phyloP scores from a whole-genome alignment of 495 filamentous ascomycete genomes.

The Hamigera avellanea region DNA sequence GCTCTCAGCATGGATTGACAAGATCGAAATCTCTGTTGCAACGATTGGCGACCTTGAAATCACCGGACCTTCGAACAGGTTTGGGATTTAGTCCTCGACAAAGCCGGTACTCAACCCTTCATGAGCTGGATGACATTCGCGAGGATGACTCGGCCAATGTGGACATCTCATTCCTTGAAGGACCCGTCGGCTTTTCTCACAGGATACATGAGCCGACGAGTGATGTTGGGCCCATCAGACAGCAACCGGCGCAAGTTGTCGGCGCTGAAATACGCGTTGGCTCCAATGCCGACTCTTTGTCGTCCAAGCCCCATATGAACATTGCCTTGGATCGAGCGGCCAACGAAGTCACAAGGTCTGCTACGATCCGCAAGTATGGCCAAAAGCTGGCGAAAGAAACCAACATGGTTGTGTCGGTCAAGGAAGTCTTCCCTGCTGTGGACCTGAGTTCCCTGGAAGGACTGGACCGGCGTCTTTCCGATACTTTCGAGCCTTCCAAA shows the following conservation, averaged over 20 bases:
- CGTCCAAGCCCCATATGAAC: neutral
- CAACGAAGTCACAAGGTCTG: neutral
- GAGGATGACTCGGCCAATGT: constrained; percentile 6
- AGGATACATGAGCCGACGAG: too few relatives aligned
- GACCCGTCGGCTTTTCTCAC: constrained; percentile 1
- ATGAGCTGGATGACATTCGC: constrained; percentile 5
- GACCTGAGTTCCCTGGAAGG: constrained; percentile 11
- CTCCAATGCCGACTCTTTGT: neutral
- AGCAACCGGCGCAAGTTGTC: too few relatives aligned
- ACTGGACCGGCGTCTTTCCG: constrained; percentile 1
- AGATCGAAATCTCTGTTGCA: constrained; percentile 4
- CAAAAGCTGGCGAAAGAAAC: constrained; percentile 6
- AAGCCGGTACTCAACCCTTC: constrained; percentile 1
- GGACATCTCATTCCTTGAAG: constrained; percentile 11
- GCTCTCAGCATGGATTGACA: neutral
- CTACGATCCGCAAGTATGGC: constrained; percentile 4
- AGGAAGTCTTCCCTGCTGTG: constrained; percentile 6
- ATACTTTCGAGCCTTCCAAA: neutral
- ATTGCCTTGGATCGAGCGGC: neutral
- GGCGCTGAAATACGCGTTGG: neutral
- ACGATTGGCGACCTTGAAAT: constrained; percentile 1
- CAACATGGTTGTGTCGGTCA: constrained; percentile 8
- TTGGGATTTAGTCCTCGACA: constrained; percentile 1
- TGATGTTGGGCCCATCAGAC: too few relatives aligned
- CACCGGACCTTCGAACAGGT: constrained; percentile 2